Evolutionary conservation across 345 rosid genomes (phyloP).

Genomic region (Gossypium longicalyx): DNA sequence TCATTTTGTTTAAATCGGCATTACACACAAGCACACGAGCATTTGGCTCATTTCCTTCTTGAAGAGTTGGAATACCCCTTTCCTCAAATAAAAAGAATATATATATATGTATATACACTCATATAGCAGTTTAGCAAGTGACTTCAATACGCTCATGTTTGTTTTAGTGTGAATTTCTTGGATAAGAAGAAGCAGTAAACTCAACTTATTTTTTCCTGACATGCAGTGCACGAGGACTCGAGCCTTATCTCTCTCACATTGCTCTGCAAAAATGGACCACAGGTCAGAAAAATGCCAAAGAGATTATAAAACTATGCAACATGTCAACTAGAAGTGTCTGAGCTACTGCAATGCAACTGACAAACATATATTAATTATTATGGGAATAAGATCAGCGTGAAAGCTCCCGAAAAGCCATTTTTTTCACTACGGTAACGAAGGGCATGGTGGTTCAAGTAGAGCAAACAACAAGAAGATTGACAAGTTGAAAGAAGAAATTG

Average conservation of each 20-base stretch:
- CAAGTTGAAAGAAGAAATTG: slow-evolving; percentile 3
- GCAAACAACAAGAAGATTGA: background rate
- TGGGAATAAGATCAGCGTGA: background rate
- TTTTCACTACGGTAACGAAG: background rate
- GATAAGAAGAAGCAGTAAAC: slow-evolving; percentile 5
- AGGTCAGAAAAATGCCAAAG: background rate
- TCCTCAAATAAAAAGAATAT: background rate
- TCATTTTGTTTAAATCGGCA: background rate
- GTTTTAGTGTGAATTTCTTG: background rate
- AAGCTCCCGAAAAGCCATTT: slow-evolving; percentile 2
- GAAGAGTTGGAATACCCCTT: background rate
- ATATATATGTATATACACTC: background rate
- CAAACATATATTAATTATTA: background rate
- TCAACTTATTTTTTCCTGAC: slow-evolving; percentile 91
- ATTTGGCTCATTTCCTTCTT: background rate
- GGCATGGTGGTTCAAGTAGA: background rate
- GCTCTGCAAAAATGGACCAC: slow-evolving; percentile 50
- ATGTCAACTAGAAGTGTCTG: background rate
- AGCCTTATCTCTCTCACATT: slow-evolving; percentile 87
- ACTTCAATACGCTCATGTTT: background rate
- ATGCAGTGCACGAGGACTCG: slow-evolving; percentile 99
- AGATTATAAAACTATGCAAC: slow-evolving; percentile 10
- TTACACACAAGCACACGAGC: background rate
- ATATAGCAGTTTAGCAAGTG: background rate
- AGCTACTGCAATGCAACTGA: slow-evolving; percentile 9